Evolutionary conservation across 306 rosid genomes (phyloP).

Genomic region (Mimosa bimucronata): DNA sequence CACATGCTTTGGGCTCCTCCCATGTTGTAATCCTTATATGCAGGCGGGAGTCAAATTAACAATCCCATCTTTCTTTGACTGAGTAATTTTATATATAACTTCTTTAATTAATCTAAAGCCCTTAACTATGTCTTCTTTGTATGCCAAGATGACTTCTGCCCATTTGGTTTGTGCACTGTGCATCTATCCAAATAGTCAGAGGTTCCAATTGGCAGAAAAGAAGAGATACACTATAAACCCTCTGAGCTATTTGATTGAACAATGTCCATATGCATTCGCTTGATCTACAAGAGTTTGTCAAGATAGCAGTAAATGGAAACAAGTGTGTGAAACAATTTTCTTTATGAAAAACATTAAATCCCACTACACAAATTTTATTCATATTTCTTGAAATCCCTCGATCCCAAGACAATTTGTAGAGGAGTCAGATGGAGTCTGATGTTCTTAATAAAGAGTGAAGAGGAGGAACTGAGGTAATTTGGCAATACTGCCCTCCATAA

Average conservation of each 20-base stretch:
- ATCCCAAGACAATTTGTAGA: constrained; percentile 18
- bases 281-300: constrained; percentile 33
- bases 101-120: constrained; percentile 29
- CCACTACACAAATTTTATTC: constrained; percentile 11
- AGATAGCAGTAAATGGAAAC: constrained; percentile 38
- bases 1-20: constrained; percentile 82
- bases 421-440: no score
- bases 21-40: constrained; percentile 71
- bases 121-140: constrained; percentile 35
- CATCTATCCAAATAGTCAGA: no score
- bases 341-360: constrained; percentile 2
- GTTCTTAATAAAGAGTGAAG: not conserved
- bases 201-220: no score
- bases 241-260: constrained; percentile 21
- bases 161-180: no score
- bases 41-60: constrained; percentile 62
- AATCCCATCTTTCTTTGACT: constrained; percentile 61
- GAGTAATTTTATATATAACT: constrained; percentile 22
- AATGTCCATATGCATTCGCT: constrained; percentile 26
- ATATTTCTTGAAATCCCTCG: constrained; percentile 11
- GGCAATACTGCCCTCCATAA: constrained; percentile 30
- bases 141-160: not conserved
- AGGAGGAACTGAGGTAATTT: not conserved
- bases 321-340: constrained; percentile 9
- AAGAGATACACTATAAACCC: constrained; percentile 17